Percentiles rank a stretch among this genome's conserved stretches.
Evolutionary conservation across 2,329 filamentous ascomycete species (phyloP).

Genomic region (Fusarium sororula): DNA sequence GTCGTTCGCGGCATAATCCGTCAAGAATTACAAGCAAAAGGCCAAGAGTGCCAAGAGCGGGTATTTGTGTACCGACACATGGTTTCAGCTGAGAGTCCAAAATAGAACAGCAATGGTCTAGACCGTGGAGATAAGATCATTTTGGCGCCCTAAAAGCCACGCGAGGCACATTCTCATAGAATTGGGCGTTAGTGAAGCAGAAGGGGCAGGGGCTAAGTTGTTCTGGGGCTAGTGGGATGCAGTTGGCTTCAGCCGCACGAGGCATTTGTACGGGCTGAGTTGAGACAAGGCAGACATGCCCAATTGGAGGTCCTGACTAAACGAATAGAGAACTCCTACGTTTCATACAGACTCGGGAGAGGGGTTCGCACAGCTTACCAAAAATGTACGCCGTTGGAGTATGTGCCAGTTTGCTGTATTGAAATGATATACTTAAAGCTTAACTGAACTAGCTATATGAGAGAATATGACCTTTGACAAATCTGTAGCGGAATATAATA

Average conservation of each 20-base stretch:
- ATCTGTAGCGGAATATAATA: too few species aligned
- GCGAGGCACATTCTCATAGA: constrained; percentile 4
- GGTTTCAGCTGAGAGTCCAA: neutral
- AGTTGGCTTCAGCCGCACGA: constrained; percentile 20
- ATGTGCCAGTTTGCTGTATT: too few species aligned
- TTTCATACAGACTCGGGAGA: accelerated
- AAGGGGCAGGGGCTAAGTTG: neutral
- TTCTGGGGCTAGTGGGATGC: constrained; percentile 1
- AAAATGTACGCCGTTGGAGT: neutral
- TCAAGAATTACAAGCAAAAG: accelerated
- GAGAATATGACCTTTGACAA: too few species aligned
- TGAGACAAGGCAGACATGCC: neutral
- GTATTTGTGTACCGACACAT: neutral
- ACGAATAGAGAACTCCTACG: accelerated
- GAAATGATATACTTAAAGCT: too few species aligned
- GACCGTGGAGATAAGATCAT: neutral
- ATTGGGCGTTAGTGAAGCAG: neutral
- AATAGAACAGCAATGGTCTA: neutral
- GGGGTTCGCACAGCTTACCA: neutral
- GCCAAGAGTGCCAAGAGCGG: constrained; percentile 1
- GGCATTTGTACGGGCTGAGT: neutral
- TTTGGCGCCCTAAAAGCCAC: constrained; percentile 3
- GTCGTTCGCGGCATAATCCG: neutral
- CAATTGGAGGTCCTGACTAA: accelerated
- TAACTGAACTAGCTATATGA: too few species aligned